These are phyloP conservation scores for Aureobasidium sp. DNA, from an alignment of 2,329 filamentous ascomycete species.

Conservation along the genomic window DNA sequence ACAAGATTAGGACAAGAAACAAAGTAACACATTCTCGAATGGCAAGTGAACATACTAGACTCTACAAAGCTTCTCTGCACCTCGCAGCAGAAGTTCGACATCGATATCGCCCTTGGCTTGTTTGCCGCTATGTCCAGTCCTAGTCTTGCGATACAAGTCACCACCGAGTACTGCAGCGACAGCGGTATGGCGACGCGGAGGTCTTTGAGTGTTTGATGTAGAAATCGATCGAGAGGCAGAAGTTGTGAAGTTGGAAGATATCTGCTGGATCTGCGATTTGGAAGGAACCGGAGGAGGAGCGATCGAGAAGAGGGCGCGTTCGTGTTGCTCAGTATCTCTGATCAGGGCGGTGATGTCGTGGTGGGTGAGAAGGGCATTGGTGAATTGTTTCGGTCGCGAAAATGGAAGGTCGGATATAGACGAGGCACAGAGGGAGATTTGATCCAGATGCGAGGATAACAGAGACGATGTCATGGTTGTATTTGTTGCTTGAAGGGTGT, in stretches of 20 bases:
- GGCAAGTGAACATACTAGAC: constrained; percentile 58
- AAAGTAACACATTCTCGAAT: background rate
- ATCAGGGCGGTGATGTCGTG: constrained; percentile 93
- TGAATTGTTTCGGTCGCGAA: constrained; percentile 86
- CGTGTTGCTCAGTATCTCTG: constrained; percentile 88
- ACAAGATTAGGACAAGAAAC: background rate
- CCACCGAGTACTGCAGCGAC: constrained; percentile 84
- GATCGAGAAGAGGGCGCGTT: constrained; percentile 89
- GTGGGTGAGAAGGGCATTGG: constrained; percentile 79
- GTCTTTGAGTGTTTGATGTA: constrained; percentile 29
- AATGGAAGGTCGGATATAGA: constrained; percentile 54
- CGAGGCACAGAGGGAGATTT: constrained; percentile 42
- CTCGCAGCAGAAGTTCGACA: constrained; percentile 73
- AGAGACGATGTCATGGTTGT: constrained; percentile 26
- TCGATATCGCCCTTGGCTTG: constrained; percentile 66
- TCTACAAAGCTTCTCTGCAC: constrained; percentile 81
- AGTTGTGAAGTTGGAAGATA: constrained; percentile 23
- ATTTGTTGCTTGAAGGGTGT: background rate
- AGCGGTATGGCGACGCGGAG: constrained; percentile 66
- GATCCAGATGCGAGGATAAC: constrained; percentile 43
- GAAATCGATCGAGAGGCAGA: constrained; percentile 40
- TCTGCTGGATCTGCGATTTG: constrained; percentile 28
- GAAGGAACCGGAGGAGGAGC: constrained; percentile 56
- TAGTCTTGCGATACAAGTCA: constrained; percentile 76
- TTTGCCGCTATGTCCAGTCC: constrained; percentile 36